A percentile compares a stretch with the other conserved stretches of the same genome.
Evolutionary conservation across 2,329 filamentous ascomycete species (phyloP).

Genomic region (Lizonia empirigonia): DNA sequence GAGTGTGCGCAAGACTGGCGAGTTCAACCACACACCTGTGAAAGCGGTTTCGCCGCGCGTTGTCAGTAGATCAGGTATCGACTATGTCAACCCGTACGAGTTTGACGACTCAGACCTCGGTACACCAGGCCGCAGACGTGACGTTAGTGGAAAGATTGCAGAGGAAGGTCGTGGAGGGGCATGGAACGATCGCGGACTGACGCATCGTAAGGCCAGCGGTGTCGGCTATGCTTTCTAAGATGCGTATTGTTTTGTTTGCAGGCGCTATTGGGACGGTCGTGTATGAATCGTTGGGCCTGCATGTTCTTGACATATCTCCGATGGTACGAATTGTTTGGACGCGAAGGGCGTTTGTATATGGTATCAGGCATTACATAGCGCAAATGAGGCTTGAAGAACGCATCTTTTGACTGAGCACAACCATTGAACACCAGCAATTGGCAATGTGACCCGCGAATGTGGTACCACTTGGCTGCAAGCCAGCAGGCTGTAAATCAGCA

Average conservation of each 20-base stretch:
- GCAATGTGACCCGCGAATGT: neutral
- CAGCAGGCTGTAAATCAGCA: no score
- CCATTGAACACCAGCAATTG: neutral
- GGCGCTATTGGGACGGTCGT: neutral
- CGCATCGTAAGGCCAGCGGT: slow-evolving; percentile 51
- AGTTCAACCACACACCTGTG: slow-evolving; percentile 37
- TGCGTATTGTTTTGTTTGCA: neutral
- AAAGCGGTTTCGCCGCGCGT: slow-evolving; percentile 50
- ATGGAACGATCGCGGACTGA: slow-evolving; percentile 35
- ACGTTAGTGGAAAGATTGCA: slow-evolving; percentile 74
- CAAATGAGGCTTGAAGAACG: slow-evolving; percentile 4
- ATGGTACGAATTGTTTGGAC: neutral
- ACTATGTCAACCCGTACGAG: slow-evolving; percentile 49
- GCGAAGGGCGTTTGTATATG: slow-evolving; percentile 10
- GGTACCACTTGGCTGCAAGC: no score
- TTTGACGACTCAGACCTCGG: slow-evolving; percentile 43
- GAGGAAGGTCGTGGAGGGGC: slow-evolving; percentile 67
- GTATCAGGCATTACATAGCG: slow-evolving; percentile 11
- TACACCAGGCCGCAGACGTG: slow-evolving; percentile 43
- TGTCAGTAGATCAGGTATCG: slow-evolving; percentile 54
- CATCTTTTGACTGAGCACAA: neutral
- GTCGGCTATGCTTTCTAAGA: slow-evolving; percentile 21
- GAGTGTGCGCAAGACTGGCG: slow-evolving; percentile 41
- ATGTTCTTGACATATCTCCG: neutral
- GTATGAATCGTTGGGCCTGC: slow-evolving; percentile 1